Evolutionary conservation across 2,329 filamentous ascomycete genomes (phyloP), one percentile per base, ranked within the genome.

Genomic region (Paramyrothecium roridum): DNA sequence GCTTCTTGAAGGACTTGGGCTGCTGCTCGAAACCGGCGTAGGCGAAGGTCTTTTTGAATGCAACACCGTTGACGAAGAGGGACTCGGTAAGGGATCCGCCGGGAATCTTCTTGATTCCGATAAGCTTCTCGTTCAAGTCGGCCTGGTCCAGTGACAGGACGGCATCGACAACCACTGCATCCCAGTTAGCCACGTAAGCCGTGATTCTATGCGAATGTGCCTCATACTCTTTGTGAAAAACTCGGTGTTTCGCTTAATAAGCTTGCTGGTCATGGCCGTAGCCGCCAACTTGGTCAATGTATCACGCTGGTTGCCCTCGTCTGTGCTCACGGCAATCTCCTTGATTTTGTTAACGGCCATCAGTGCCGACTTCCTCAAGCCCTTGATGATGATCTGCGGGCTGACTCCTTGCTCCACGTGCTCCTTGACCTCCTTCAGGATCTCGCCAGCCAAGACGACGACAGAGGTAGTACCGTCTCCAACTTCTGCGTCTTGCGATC

Each of bases 1-100:
- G 95, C 76, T 96, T 85, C 70, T 83, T 86, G 81, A 99, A 98
- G 8, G 85, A 87, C 78, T 99, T 99, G 63, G 95, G 95, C 78
- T 99, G 95, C 78, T 99, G 95, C 78, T 99, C 95, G 77, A 99
- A 99, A 70, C 95, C 95, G 65, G 95, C 95, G 71, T 99, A 99
- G 52, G 93, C 93, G 75, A 99, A 99, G 6, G 95, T 99, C 85
- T 99, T 99, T 82, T 98, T 98, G 83, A 99, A 99, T 37, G 95
- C 93, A 59, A 99, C 95, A 70, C 95, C 95, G 73, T 98, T 95
- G 70, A 99, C 89, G 75, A 98, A 98, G 45, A 96, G 84, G 2
- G 93, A 97, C 60, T 98, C 95, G 68, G 96, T 95, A 33, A 99
- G 85, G 40, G 91, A 96, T 73, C 95, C 95, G 69, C 95, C 95